phyloP scores from a whole-genome alignment of 176 grass and related monocot species.

The Pharus latifolius region DNA sequence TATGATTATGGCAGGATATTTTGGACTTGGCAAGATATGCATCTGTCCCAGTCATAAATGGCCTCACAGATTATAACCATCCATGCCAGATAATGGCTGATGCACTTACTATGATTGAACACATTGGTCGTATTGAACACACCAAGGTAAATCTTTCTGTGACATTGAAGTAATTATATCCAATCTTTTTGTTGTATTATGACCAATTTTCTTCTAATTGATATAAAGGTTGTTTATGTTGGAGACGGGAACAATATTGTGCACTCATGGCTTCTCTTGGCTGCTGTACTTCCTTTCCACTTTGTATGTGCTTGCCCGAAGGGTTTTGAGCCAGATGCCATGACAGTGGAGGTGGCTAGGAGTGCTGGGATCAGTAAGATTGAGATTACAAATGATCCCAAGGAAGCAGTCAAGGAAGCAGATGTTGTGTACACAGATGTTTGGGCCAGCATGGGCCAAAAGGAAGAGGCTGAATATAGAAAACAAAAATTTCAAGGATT shows the following conservation, averaged over 20 bases:
- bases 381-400: conserved; percentile 83
- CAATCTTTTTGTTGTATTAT: neutral
- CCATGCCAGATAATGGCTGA: conserved; percentile 99
- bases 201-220: neutral
- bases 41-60: conserved; percentile 85
- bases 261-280: conserved; percentile 94
- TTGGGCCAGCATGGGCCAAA: conserved; percentile 99
- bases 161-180: neutral
- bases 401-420: conserved; percentile 89
- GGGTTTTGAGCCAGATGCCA: conserved; percentile 90
- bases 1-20: conserved; percentile 67
- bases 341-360: conserved; percentile 69
- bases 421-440: conserved; percentile 98
- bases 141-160: conserved; percentile 49
- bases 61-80: conserved; percentile 91
- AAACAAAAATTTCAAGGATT: conserved; percentile 87
- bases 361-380: conserved; percentile 83
- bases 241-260: conserved; percentile 98
- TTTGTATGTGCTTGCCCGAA: conserved; percentile 91
- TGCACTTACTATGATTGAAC: conserved; percentile 92
- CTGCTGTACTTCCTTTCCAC: conserved; percentile 71
- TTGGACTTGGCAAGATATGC: conserved; percentile 88
- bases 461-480: conserved; percentile 84
- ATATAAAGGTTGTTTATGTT: conserved; percentile 80
- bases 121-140: conserved; percentile 69